A percentile compares a stretch with the other conserved stretches of the same genome.
Conservation (phyloP, 1,139 yeast genomes). For the Debaryomycetaceae sp. region DNA sequence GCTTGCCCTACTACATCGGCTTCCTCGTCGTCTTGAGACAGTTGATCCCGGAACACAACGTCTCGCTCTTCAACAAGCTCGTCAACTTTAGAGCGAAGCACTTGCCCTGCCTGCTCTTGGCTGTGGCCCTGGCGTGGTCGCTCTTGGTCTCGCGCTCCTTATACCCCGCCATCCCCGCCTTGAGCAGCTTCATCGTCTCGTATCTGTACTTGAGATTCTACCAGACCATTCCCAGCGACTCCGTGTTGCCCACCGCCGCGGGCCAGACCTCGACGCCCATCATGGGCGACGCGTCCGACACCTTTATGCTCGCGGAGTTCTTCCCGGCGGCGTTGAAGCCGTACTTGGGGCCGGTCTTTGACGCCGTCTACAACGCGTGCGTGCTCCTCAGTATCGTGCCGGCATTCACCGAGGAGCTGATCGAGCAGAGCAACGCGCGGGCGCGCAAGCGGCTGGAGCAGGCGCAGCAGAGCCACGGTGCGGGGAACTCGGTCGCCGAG, state of each 20-base stretch:
- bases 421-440: constrained; percentile 64
- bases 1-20: constrained; percentile 60
- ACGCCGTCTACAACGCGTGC: constrained; percentile 40
- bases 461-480: constrained; percentile 26
- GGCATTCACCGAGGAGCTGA: constrained; percentile 59
- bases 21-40: constrained; percentile 83
- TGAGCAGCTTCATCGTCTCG: constrained; percentile 56
- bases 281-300: constrained; percentile 82
- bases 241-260: constrained; percentile 17
- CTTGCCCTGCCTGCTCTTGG: constrained; percentile 52
- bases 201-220: constrained; percentile 72
- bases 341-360: constrained; percentile 42
- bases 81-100: constrained; percentile 64
- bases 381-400: constrained; percentile 46
- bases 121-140: constrained; percentile 37
- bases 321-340: constrained; percentile 57
- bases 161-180: constrained; percentile 55
- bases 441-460: constrained; percentile 50
- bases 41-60: constrained; percentile 78
- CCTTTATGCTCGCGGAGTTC: constrained; percentile 73
- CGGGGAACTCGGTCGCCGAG: constrained; percentile 59
- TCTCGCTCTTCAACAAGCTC: constrained; percentile 52
- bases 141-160: constrained; percentile 21
- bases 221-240: constrained; percentile 37
- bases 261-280: neutral